phyloP scores from a whole-genome alignment of 2,329 filamentous ascomycete species.

The Gaeumannomyces sp. region DNA sequence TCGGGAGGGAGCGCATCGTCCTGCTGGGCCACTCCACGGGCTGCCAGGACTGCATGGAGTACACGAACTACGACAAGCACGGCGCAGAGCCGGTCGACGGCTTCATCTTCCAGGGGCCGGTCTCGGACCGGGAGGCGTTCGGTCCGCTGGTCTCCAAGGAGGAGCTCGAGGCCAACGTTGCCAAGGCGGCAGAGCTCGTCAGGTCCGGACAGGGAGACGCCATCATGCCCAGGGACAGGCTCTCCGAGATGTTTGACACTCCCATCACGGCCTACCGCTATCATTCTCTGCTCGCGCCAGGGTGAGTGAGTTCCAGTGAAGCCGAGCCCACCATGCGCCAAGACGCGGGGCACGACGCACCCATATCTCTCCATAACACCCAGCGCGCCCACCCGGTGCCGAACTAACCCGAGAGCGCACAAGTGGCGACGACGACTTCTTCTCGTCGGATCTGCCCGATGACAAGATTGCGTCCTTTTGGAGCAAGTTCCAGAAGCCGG shows the following conservation, averaged over 20 bases:
- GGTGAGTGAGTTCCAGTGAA: slow-evolving; percentile 32
- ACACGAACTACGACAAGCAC: slow-evolving; percentile 37
- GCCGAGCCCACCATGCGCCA: neutral
- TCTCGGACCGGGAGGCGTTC: slow-evolving; percentile 68
- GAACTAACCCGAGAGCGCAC: neutral
- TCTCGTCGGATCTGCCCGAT: slow-evolving; percentile 67
- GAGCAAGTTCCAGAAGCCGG: slow-evolving; percentile 50
- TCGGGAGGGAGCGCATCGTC: slow-evolving; percentile 45
- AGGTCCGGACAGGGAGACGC: slow-evolving; percentile 46
- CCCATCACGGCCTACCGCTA: slow-evolving; percentile 49
- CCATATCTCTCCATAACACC: too few relatives aligned
- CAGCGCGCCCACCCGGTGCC: neutral
- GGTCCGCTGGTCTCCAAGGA: slow-evolving; percentile 36
- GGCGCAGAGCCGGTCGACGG: slow-evolving; percentile 57
- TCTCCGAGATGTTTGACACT: slow-evolving; percentile 33
- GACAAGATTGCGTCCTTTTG: slow-evolving; percentile 58
- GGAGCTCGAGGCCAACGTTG: slow-evolving; percentile 37
- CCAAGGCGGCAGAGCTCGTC: slow-evolving; percentile 48
- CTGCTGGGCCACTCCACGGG: slow-evolving; percentile 55
- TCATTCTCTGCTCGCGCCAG: slow-evolving; percentile 41
- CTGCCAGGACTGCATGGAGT: slow-evolving; percentile 53
- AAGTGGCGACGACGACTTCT: slow-evolving; percentile 77
- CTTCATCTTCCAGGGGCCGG: slow-evolving; percentile 72
- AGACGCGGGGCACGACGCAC: neutral
- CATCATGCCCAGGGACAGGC: slow-evolving; percentile 40